Conservation (phyloP, 352 stramenopile species). For the Thalassiosira ordinaria region DNA sequence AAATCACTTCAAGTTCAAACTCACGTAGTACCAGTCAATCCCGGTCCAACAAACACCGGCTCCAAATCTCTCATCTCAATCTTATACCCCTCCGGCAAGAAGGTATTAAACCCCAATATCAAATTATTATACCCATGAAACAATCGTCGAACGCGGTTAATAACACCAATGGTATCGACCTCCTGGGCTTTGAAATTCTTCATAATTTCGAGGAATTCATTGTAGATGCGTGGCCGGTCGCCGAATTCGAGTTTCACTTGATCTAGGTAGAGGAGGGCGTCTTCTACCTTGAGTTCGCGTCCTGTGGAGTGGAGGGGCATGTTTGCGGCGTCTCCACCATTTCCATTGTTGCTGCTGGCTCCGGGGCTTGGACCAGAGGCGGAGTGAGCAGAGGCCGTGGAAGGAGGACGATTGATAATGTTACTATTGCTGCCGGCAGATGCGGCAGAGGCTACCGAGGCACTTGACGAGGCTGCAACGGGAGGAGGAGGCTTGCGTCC, state of each 20-base stretch:
- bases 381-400: no score
- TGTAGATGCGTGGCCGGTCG: conserved; percentile 98
- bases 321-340: no score
- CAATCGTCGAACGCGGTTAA: conserved; percentile 92
- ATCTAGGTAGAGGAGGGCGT: conserved; percentile 98
- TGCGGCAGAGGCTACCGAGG: no score
- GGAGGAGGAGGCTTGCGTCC: no score
- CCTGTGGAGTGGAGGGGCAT: conserved; percentile 29
- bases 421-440: no score
- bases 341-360: no score
- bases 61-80: conserved; percentile 87
- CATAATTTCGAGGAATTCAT: conserved; percentile 99
- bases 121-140: conserved; percentile 99
- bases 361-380: no score
- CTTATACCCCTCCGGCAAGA: conserved; percentile 94
- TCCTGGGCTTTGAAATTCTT: conserved; percentile 99
- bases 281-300: conserved; percentile 92
- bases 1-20: conserved; percentile 10
- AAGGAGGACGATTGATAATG: no score
- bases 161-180: conserved; percentile 96
- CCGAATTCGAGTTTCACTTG: conserved; percentile 99
- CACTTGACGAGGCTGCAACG: no score
- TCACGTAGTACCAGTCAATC: conserved; percentile 41
- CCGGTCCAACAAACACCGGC: conserved; percentile 53
- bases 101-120: conserved; percentile 99